Percentiles rank a stretch among this genome's conserved stretches.
Evolutionary conservation across 2,329 filamentous ascomycete genomes (phyloP).

Genomic region (Paraconiothyrium sp.): DNA sequence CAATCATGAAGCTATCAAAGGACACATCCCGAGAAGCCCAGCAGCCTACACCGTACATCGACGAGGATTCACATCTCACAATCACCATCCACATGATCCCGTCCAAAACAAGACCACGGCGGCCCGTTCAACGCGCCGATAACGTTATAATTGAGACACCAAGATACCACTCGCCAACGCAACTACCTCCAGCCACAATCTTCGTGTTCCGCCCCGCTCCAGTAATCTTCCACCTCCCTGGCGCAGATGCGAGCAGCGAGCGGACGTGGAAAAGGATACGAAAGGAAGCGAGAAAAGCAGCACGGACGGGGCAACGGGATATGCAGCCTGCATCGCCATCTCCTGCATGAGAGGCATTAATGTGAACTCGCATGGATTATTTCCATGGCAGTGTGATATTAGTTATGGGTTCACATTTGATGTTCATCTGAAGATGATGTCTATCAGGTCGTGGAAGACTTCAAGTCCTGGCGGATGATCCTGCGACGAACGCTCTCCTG

Average conservation of each 20-base stretch:
- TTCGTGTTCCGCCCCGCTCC: slow-evolving; percentile 6
- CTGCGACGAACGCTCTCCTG: too few species aligned
- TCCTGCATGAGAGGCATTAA: neutral
- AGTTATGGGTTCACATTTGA: neutral
- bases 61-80: neutral
- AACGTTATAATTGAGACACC: slow-evolving; percentile 1
- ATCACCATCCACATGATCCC: neutral
- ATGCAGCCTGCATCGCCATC: neutral
- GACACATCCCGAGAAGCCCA: neutral
- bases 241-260: neutral
- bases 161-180: neutral
- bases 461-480: too few species aligned
- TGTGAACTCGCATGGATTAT: neutral
- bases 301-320: neutral
- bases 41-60: neutral
- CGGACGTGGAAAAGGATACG: neutral
- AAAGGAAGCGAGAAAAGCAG: neutral
- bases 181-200: neutral
- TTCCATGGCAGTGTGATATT: neutral
- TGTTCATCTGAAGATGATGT: too few species aligned
- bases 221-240: neutral
- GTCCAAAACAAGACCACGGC: neutral
- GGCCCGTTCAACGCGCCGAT: neutral
- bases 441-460: too few species aligned
- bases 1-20: slow-evolving; percentile 1